Evolutionary conservation across 176 grass and related monocot genomes (phyloP), one percentile per base, ranked within the genome.

Genomic region (Aegilops sharonensis): DNA sequence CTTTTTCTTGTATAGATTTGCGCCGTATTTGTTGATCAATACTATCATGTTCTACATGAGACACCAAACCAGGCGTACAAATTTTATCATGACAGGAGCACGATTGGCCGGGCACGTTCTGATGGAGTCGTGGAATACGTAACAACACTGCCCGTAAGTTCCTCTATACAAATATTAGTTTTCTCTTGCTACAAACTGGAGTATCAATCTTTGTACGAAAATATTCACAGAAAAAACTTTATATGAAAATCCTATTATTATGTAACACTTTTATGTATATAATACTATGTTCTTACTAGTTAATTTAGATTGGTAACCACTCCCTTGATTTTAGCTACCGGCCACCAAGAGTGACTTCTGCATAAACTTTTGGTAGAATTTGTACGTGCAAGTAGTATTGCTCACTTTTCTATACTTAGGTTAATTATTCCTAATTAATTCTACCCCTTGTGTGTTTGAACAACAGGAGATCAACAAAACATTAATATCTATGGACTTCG

Each of bases 41-140:
- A 95, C 75, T 98, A 98, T 68, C 74, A 77, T n/a, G 84, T 92
- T 86, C 88, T 98, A 36, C 87, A 95, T 1, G 67, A 48, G 30
- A 66, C 87, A 56, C 97, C 94, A 63, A 90, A 95, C 43, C 85
- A 94, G 56, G 86, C 91, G 66, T 70, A 95, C 69, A 95, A 89
- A 75, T 98, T 98, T 71, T 98, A 98, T 75, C 84, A 95, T 37
- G 92, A 98, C 61, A 81, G 71, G 10, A 98, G 94, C 75, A 85
- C 72, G 60, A 67, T 98, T 69, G 93, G 90, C 40, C 82, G 93
- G 69, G 54, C 85, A n/a, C 54, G 91, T 71, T 59, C 75, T 65
- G 88, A 88, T 79, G 90, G 90, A 83, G 67, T 66, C 39, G 87
- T 95, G 92, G 79, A 61, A 39, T 92, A 86, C 60, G 90, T 86